A percentile compares a stretch with the other conserved stretches of the same genome.
phyloP scores from a whole-genome alignment of 2,329 filamentous ascomycete genomes.

The Colletotrichum sp. region DNA sequence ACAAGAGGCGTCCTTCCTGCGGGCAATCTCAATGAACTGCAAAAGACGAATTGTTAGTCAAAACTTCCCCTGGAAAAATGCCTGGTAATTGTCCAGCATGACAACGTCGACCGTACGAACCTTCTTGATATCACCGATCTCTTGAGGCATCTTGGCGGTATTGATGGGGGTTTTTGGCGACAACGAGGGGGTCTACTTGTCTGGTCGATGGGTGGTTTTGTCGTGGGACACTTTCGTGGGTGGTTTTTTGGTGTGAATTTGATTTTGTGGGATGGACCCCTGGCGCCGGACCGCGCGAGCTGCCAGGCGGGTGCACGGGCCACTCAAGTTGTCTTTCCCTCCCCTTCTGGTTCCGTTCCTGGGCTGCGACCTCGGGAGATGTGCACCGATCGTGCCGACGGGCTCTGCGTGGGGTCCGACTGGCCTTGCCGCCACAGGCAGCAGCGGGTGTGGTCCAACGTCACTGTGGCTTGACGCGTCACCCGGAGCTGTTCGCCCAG shows the following conservation, averaged over 20 bases:
- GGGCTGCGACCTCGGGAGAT: no score
- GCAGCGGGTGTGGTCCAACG: not conserved
- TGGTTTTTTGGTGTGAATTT: conserved; percentile 24
- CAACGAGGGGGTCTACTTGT: conserved; percentile 11
- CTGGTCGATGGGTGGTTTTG: conserved; percentile 10
- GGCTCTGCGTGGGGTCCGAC: not conserved
- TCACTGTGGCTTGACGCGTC: conserved; percentile 21
- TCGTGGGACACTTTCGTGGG: conserved; percentile 15
- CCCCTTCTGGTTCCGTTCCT: no score
- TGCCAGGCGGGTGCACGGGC: conserved; percentile 8
- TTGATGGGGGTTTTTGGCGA: conserved; percentile 20
- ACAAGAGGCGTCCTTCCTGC: conserved; percentile 99
- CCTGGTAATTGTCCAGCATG: not conserved
- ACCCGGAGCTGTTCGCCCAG: not conserved
- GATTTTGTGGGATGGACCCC: conserved; percentile 25
- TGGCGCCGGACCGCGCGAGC: not conserved
- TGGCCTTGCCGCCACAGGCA: not conserved
- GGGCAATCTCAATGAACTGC: conserved; percentile 99
- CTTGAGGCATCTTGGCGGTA: conserved; percentile 89
- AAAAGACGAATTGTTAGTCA: conserved; percentile 29
- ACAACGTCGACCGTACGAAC: conserved; percentile 41
- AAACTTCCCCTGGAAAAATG: not conserved
- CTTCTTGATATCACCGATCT: conserved; percentile 98
- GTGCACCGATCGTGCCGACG: not conserved
- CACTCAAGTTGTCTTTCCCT: not conserved